Evolutionary conservation across 2,329 filamentous ascomycete species (phyloP), one percentile per base, ranked within the genome.

Genomic region (Epichloe sibirici): DNA sequence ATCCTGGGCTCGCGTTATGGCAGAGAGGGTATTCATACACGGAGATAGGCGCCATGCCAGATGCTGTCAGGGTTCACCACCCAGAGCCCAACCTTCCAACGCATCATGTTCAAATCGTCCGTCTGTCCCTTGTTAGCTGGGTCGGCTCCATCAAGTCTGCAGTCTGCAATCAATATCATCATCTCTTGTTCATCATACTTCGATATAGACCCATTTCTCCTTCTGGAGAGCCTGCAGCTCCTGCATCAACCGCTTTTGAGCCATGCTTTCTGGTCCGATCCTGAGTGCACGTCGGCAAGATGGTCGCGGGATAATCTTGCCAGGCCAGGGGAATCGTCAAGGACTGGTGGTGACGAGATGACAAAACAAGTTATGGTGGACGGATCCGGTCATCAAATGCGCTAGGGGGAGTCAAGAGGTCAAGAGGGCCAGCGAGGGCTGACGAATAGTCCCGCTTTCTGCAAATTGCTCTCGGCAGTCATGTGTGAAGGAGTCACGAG

Each of bases 31-130:
- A 21, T 23, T 21, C 52, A 28, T 52, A 79, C 79, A 70, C 81
- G 90, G 69, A 96, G 89, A 69, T 95, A 98, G 58, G 87, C 93
- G 55, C 90, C 90, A 62, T 95, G 85, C 75, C 94, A 97, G 58
- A 86, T 77, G 57, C 90, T 95, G 61, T 95, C 90, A 0, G 88
- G 81, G 69, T 97, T 97, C 62, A 96, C 80, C 39, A 96, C 88
- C 72, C 95, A 90, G 53, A 98, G 80, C 3, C 86, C 90, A 47
- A 97, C 75, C 55, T 81, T 83, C 91, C 93, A 97, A 57, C 83
- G 79, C 65, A 94, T 85, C 56, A 97, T 82, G 66, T 93, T 89
- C n/a, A 83, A 78, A 62, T 90, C 81, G 58, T 89, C 79, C 38
- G 90, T 75, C 81, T 93, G 7, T 11, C 48, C 17, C n/a, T 39